phyloP scores from a whole-genome alignment of 768 basidiomycete species.

The Podaxis mareebaensis region DNA sequence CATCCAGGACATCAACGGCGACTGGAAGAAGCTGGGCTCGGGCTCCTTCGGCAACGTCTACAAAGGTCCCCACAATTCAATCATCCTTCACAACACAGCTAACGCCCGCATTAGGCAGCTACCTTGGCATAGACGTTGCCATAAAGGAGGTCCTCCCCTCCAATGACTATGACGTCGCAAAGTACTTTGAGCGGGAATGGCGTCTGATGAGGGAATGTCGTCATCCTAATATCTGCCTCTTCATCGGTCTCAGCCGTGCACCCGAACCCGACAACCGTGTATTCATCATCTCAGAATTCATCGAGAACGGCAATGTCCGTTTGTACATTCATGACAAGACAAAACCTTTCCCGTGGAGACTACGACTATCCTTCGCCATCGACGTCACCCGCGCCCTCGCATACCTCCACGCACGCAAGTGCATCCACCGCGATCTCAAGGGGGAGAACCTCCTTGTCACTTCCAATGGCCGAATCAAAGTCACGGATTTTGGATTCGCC shows the following conservation, averaged over 20 bases:
- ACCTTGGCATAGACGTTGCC: constrained; percentile 94
- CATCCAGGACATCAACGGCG: constrained; percentile 77
- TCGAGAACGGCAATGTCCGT: constrained; percentile 90
- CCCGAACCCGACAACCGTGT: constrained; percentile 81
- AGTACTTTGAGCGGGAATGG: constrained; percentile 99
- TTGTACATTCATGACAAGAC: constrained; percentile 85
- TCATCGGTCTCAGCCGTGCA: constrained; percentile 85
- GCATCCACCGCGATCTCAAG: constrained; percentile 90
- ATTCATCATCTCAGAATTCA: constrained; percentile 94
- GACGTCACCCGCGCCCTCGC: constrained; percentile 95
- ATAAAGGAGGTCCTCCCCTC: constrained; percentile 96
- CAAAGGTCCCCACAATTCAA: constrained; percentile 51
- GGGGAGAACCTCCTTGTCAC: constrained; percentile 98
- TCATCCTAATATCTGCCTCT: constrained; percentile 91
- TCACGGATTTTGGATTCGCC: constrained; percentile 98
- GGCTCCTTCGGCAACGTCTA: constrained; percentile 94
- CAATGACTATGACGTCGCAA: constrained; percentile 89
- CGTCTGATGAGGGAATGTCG: constrained; percentile 94
- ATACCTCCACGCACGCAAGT: constrained; percentile 93
- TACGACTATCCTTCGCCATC: constrained; percentile 91
- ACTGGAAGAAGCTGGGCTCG: constrained; percentile 89
- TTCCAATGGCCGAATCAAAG: constrained; percentile 90
- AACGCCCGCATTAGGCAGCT: constrained; percentile 54
- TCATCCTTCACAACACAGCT: background rate
- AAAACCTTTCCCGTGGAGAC: constrained; percentile 89